Conservation (phyloP, 495 filamentous ascomycete genomes). For the Hyaloscypha bicolor region DNA sequence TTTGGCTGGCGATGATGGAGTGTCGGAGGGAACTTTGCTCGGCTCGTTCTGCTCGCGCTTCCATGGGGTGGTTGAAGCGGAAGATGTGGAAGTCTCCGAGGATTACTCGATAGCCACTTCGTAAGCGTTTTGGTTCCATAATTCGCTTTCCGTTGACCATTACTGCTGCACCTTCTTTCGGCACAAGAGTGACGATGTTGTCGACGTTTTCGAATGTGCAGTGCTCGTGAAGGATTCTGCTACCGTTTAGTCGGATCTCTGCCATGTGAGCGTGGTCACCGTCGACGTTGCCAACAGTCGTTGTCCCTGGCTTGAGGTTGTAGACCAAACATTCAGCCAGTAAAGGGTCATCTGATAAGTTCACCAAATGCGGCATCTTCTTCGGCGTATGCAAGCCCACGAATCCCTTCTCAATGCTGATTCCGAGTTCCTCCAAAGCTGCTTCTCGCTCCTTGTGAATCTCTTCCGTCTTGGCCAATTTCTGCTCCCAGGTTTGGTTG, state of each 20-base stretch:
- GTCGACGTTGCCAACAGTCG: slow-evolving; percentile 90
- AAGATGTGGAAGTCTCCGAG: slow-evolving; percentile 99
- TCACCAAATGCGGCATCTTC: slow-evolving; percentile 99
- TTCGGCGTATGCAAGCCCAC: slow-evolving; percentile 95
- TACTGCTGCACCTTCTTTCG: slow-evolving; percentile 85
- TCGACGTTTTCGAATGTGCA: slow-evolving; percentile 93
- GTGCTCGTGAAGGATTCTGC: slow-evolving; percentile 87
- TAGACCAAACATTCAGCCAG: slow-evolving; percentile 97
- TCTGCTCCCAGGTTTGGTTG: slow-evolving; percentile 99
- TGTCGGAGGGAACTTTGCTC: slow-evolving; percentile 88
- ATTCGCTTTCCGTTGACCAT: slow-evolving; percentile 97
- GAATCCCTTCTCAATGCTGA: slow-evolving; percentile 98
- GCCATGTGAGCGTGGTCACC: slow-evolving; percentile 70
- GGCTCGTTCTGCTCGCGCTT: slow-evolving; percentile 89
- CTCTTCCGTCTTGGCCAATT: slow-evolving; percentile 88
- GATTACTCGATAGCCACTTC: slow-evolving; percentile 93
- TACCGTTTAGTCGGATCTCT: slow-evolving; percentile 93
- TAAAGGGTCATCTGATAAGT: slow-evolving; percentile 93
- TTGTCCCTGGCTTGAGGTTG: slow-evolving; percentile 94
- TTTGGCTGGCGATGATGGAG: slow-evolving; percentile 79
- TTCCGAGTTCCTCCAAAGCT: slow-evolving; percentile 93
- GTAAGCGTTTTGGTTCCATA: slow-evolving; percentile 76
- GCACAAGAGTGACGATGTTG: slow-evolving; percentile 86
- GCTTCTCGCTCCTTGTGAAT: slow-evolving; percentile 98
- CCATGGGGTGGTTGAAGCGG: slow-evolving; percentile 96